Evolutionary conservation across 176 grass and related monocot species (phyloP), one percentile per base, ranked within the genome.

Genomic region (Rhynchospora pubera): DNA sequence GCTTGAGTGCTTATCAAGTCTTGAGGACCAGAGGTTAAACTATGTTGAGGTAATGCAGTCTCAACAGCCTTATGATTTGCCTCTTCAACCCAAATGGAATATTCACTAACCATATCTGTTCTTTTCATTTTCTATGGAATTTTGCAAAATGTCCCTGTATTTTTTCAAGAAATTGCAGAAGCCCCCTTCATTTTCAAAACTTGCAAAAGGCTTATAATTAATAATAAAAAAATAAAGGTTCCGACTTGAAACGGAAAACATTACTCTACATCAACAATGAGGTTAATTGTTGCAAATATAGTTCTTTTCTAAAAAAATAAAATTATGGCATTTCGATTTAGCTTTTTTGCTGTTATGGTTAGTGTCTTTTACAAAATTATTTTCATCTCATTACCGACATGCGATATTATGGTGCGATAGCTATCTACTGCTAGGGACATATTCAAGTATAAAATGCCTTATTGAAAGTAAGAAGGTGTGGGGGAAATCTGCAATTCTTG

Each of bases 1-100:
- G 94, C 92, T 97, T 12, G 94, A 97, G 80, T 97, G 90, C 62
- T 91, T 97, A 71, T 97, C 94, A 89, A 97, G 94, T 79, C 87
- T 97, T 19, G 94, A 97, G 76, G 94, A 97, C 66, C 94, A 97
- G 85, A 94, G 88, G 78, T 85, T 97, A 83, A 97, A 97, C 84
- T 97, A 97, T 87, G 92, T 97, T 64, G 94, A 97, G 94, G 94
- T 97, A 87, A 81, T 53, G 51, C 83, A 81, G 15, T 78, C 70
- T 78, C 28, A n/a, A 83, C 43, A 72, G 56, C 52, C 13, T 53
- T 21, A 57, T 22, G 21, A 56, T 77, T 64, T 43, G 34, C 34
- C 47, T 78, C 69, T 44, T 66, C 50, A 18, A 32, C 34, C 34
- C 34, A 39, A 39, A 39, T 39, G 34, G 34, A 39, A 39, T 3